phyloP scores from a whole-genome alignment of 1,139 yeast species.

The Magnusiomyces sp. region DNA sequence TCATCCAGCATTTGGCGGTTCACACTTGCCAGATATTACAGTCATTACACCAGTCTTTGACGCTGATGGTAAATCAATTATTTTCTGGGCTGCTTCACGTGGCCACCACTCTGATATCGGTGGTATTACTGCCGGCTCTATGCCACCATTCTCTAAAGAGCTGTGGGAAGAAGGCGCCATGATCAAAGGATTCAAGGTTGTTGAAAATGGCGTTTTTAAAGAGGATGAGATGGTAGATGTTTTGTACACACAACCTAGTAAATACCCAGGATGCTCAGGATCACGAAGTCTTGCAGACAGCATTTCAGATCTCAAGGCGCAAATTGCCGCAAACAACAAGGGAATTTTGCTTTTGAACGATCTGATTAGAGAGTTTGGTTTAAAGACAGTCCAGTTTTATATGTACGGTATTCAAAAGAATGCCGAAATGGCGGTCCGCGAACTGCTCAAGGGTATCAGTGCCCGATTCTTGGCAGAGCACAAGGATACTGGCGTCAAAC shows the following conservation, averaged over 20 bases:
- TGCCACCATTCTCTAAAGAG: slow-evolving; percentile 55
- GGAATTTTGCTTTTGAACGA: slow-evolving; percentile 46
- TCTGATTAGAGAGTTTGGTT: slow-evolving; percentile 44
- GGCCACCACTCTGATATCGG: slow-evolving; percentile 69
- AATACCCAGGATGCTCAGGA: slow-evolving; percentile 52
- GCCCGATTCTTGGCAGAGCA: slow-evolving; percentile 17
- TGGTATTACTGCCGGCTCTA: slow-evolving; percentile 57
- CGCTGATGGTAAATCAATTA: slow-evolving; percentile 38
- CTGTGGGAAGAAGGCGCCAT: slow-evolving; percentile 60
- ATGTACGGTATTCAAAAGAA: slow-evolving; percentile 55
- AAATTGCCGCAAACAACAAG: slow-evolving; percentile 58
- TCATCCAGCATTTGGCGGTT: slow-evolving; percentile 75
- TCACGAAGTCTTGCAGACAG: slow-evolving; percentile 52
- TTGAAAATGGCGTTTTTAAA: slow-evolving; percentile 48
- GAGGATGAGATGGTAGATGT: slow-evolving; percentile 41
- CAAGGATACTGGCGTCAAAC: too few relatives aligned
- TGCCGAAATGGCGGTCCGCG: slow-evolving; percentile 49
- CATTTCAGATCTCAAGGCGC: slow-evolving; percentile 57
- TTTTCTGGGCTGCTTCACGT: slow-evolving; percentile 55
- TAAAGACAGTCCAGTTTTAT: slow-evolving; percentile 45
- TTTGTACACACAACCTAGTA: slow-evolving; percentile 44
- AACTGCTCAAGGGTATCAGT: slow-evolving; percentile 35
- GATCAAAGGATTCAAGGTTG: slow-evolving; percentile 48
- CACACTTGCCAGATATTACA: slow-evolving; percentile 73
- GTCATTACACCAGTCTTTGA: slow-evolving; percentile 74